A percentile compares a stretch with the other conserved stretches of the same genome.
These are phyloP conservation scores for Beauveria brongniartii DNA, from an alignment of 2,329 filamentous ascomycete species.

Conservation along the genomic window DNA sequence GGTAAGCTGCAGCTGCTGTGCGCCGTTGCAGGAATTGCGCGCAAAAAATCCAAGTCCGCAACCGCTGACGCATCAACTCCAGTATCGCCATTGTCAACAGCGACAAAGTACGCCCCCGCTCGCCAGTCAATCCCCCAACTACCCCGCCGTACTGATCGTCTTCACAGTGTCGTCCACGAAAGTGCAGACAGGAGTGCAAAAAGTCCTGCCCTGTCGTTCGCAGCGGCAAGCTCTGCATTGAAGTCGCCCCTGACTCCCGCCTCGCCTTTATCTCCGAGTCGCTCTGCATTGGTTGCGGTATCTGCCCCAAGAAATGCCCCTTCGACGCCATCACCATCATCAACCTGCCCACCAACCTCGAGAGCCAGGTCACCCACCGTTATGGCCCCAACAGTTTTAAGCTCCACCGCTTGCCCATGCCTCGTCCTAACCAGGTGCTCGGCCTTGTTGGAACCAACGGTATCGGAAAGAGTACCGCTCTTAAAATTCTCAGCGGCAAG, in stretches of 20 bases:
- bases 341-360: conserved; percentile 98
- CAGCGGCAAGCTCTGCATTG: conserved; percentile 95
- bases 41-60: not conserved
- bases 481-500: conserved; percentile 98
- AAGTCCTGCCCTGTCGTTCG: conserved; percentile 97
- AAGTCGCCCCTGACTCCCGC: conserved; percentile 79
- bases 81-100: conserved; percentile 98
- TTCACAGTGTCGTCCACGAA: conserved; percentile 37
- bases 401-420: conserved; percentile 92
- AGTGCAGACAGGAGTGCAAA: conserved; percentile 99
- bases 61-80: conserved; percentile 13
- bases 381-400: conserved; percentile 99
- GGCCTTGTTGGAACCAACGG: conserved; percentile 98
- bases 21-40: not conserved
- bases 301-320: conserved; percentile 98
- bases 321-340: conserved; percentile 99
- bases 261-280: conserved; percentile 97
- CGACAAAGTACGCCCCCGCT: conserved; percentile 68
- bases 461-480: conserved; percentile 99
- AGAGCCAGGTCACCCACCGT: conserved; percentile 94
- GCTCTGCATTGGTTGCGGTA: conserved; percentile 96
- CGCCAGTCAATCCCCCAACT: conserved; percentile 16
- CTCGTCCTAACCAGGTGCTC: conserved; percentile 87
- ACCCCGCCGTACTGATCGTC: conserved; percentile 14
- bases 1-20: conserved; percentile 48